Evolutionary conservation across 2,329 filamentous ascomycete species (phyloP), one percentile per base, ranked within the genome.

Genomic region (Neofusicoccum umdonicola): DNA sequence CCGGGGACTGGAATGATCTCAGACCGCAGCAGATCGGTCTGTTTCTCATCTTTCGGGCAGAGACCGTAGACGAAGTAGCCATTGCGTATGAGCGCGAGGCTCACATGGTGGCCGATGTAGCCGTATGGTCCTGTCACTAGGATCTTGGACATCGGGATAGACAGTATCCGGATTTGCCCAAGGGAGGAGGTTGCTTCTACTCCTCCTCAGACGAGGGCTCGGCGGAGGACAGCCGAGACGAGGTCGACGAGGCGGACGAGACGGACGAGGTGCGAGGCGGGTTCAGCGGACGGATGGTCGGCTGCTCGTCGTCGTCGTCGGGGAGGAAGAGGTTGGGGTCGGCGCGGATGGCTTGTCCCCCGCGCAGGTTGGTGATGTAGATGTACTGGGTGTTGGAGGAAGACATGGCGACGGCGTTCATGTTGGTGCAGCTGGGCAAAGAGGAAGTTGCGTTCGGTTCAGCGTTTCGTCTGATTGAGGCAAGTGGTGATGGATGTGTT

Each of bases 21-120:
- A 13, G 74, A 65, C 9, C 54, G 63, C 17, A 67, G 64, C 6
- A 80, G 69, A 12, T 66, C 60, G 4, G 67, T 66, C 8, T 72
- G 74, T 67, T 78, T 79, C n/a, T 69, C 68, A 1, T 68, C 56
- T 2, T 68, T 70, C 57, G 76, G 72, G 11, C 73, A 74, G 37
- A 77, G 69, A 19, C 77, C 77, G 57, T 75, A 79, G 48, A 79
- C 77, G 7, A 68, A 71, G 63, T 79, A 70, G 41, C 70, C 72
- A 5, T 68, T 68, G 17, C 70, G 70, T 13, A 77, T 57, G 3
- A 73, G 70, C 22, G 68, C 61, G 27, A 67, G 63, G 17, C 66
- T 66, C 12, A 74, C 19, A 1, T 67, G 51, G 34, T 66, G 65
- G 52, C 76, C 76, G 11, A 78, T 60, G 58, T 75, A 77, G 62